phyloP scores from a whole-genome alignment of 2,329 filamentous ascomycete species.

The Fusarium veterinarium region DNA sequence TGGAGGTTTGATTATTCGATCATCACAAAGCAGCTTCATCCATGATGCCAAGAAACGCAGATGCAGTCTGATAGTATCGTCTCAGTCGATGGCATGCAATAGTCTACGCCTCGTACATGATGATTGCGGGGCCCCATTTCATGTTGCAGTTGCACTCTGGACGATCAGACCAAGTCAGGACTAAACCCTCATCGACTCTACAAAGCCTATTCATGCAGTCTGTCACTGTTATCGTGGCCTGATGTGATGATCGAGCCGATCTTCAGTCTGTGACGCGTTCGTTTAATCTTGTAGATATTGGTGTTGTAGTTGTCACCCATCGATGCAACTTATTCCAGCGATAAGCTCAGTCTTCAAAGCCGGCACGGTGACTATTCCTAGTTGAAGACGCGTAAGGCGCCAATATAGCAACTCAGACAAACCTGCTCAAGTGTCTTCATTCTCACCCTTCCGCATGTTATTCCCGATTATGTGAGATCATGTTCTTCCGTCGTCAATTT shows the following conservation, averaged over 20 bases:
- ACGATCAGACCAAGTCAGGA: neutral
- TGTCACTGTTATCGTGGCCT: neutral
- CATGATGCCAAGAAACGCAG: conserved; percentile 18
- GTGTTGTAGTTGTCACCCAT: neutral
- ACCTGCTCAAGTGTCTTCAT: neutral
- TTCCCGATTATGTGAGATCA: conserved; percentile 25
- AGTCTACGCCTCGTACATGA: conserved; percentile 21
- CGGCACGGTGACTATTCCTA: neutral
- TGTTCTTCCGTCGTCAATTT: neutral
- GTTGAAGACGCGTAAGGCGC: neutral
- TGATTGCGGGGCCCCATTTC: conserved; percentile 36
- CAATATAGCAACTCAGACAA: neutral
- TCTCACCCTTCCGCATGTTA: neutral
- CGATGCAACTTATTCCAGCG: neutral
- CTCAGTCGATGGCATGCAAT: conserved; percentile 17
- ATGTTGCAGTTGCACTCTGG: neutral
- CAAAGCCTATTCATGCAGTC: neutral
- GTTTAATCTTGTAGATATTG: neutral
- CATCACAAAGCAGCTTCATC: conserved; percentile 26
- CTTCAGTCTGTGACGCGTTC: neutral
- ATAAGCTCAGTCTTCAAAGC: neutral
- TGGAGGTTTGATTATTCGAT: conserved; percentile 16
- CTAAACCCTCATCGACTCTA: neutral
- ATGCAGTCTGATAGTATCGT: neutral
- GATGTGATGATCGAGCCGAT: neutral